Evolutionary conservation across 345 rosid species (phyloP).

Genomic region (Draba incana): DNA sequence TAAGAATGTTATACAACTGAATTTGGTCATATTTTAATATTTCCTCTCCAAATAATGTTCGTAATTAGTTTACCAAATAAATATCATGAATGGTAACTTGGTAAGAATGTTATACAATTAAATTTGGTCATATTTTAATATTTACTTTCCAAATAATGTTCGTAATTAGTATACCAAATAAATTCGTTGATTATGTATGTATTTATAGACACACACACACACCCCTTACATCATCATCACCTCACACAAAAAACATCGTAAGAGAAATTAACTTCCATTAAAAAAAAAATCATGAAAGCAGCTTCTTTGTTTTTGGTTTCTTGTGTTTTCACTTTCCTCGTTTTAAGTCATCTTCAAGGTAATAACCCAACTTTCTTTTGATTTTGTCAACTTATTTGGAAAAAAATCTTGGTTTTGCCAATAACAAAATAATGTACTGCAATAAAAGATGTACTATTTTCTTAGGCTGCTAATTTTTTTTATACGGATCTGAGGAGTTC

Average conservation of each 20-base stretch:
- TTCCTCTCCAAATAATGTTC: too few relatives aligned
- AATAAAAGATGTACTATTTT: not conserved
- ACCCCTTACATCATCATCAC: not conserved
- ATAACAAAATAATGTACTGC: not conserved
- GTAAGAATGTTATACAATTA: not conserved
- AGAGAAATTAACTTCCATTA: not conserved
- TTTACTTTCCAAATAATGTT: not conserved
- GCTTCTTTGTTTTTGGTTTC: slow-evolving; percentile 5
- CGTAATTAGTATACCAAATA: not conserved
- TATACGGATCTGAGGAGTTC: too few relatives aligned
- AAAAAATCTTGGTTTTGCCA: not conserved
- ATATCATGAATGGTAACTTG: not conserved
- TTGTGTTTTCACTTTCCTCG: slow-evolving; percentile 17
- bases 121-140: not conserved
- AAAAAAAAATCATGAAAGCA: slow-evolving; percentile 1
- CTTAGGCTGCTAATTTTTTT: not conserved
- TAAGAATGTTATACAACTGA: not conserved
- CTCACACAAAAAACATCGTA: not conserved
- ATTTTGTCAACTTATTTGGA: not conserved
- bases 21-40: too few relatives aligned
- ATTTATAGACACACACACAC: not conserved
- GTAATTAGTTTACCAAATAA: not conserved
- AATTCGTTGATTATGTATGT: not conserved
- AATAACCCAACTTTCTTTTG: not conserved
- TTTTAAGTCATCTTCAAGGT: slow-evolving; percentile 15